phyloP scores from a whole-genome alignment of 768 basidiomycete genomes.

The Boletales sp. region DNA sequence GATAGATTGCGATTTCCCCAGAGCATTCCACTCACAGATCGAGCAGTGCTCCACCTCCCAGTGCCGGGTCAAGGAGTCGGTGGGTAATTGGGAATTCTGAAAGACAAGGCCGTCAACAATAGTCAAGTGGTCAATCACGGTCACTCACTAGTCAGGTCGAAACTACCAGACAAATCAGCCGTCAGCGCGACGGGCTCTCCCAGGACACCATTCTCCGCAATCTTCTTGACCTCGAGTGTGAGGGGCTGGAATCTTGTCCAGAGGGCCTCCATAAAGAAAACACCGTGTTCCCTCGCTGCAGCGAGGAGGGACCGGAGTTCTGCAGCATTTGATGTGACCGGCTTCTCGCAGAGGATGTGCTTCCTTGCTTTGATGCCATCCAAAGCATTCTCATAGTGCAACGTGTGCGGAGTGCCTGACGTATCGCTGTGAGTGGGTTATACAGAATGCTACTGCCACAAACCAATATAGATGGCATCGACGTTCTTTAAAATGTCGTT shows the following conservation, averaged over 20 bases:
- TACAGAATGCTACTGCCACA: conserved; percentile 2
- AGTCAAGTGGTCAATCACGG: neutral
- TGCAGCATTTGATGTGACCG: conserved; percentile 71
- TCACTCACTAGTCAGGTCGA: conserved; percentile 55
- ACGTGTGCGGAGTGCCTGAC: conserved; percentile 78
- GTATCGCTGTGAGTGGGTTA: conserved; percentile 1
- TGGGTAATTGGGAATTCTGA: conserved; percentile 65
- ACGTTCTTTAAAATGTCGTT: conserved; percentile 47
- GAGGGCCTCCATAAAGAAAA: conserved; percentile 92
- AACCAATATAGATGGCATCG: conserved; percentile 74
- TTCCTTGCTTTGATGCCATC: conserved; percentile 77
- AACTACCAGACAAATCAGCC: conserved; percentile 75
- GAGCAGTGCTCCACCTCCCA: conserved; percentile 81
- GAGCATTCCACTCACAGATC: conserved; percentile 58
- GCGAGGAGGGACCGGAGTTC: conserved; percentile 72
- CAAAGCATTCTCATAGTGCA: conserved; percentile 74
- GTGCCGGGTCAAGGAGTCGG: conserved; percentile 71
- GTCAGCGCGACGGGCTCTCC: conserved; percentile 64
- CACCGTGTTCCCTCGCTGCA: conserved; percentile 70
- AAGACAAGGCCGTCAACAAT: neutral
- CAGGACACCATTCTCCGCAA: conserved; percentile 59
- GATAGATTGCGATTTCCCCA: neutral
- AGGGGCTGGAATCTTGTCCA: conserved; percentile 86
- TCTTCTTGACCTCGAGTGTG: conserved; percentile 56
- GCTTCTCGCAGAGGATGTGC: conserved; percentile 88